Percentiles rank a stretch among this genome's conserved stretches.
phyloP scores from a whole-genome alignment of 2,329 filamentous ascomycete species.

The Thelonectria blattea region DNA sequence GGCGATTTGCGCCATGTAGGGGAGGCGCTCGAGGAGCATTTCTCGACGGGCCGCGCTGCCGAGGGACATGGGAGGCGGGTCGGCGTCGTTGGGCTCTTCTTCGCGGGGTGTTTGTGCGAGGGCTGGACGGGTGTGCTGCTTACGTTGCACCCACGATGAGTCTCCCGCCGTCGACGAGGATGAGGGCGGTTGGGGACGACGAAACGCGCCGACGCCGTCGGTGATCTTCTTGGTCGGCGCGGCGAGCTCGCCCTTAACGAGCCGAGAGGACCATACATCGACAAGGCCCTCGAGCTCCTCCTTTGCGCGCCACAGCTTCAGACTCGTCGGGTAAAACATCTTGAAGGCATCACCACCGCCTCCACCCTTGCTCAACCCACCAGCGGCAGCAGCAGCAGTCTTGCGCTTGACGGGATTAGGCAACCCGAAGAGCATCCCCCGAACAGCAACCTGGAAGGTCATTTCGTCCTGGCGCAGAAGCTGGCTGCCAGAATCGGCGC shows the following conservation, averaged over 20 bases:
- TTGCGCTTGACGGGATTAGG: constrained; percentile 84
- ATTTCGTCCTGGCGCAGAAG: constrained; percentile 91
- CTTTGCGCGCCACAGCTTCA: constrained; percentile 81
- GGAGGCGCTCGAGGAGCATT: constrained; percentile 83
- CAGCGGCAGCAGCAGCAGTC: constrained; percentile 51
- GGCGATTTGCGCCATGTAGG: constrained; percentile 78
- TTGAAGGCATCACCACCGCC: constrained; percentile 67
- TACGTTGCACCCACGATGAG: constrained; percentile 44
- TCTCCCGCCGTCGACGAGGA: constrained; percentile 29
- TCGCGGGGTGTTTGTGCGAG: constrained; percentile 21
- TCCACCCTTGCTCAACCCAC: constrained; percentile 46
- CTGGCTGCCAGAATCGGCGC: constrained; percentile 69
- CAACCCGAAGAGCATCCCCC: constrained; percentile 83
- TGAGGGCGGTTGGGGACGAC: constrained; percentile 44
- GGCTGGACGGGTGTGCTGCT: constrained; percentile 37
- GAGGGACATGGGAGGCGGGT: constrained; percentile 59
- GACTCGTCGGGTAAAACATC: constrained; percentile 89
- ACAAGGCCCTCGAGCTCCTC: constrained; percentile 82
- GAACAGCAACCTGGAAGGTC: constrained; percentile 86
- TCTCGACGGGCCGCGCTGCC: constrained; percentile 73
- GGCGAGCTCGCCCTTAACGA: constrained; percentile 60
- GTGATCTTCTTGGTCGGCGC: constrained; percentile 48
- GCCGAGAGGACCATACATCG: constrained; percentile 69
- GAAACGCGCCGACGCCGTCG: constrained; percentile 56
- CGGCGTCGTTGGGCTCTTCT: constrained; percentile 31